Percentiles rank a stretch among this genome's conserved stretches.
Evolutionary conservation across 768 basidiomycete species (phyloP).

Genomic region (Glaciozyma martinii): DNA sequence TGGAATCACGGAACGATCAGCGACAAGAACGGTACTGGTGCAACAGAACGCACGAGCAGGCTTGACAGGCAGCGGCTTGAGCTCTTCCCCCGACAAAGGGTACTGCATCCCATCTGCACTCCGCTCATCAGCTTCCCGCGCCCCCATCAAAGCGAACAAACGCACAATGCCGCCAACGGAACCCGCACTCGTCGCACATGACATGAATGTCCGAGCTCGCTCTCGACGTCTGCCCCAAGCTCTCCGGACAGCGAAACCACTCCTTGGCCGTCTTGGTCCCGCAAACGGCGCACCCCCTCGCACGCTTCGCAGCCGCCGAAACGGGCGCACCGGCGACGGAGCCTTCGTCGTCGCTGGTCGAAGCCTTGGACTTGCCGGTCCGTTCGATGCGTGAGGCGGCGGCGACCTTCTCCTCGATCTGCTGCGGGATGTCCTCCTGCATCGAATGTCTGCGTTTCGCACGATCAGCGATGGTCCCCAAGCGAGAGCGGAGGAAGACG

Average conservation of each 20-base stretch:
- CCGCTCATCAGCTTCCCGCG: not conserved
- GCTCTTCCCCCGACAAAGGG: conserved; percentile 24
- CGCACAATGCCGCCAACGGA: conserved; percentile 35
- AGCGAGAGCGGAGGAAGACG: not conserved
- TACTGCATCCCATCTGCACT: conserved; percentile 27
- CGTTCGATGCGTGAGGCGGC: conserved; percentile 17
- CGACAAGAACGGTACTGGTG: no score
- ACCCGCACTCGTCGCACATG: conserved; percentile 32
- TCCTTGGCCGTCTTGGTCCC: conserved; percentile 4
- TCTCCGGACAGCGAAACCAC: conserved; percentile 34
- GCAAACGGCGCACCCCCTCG: conserved; percentile 32
- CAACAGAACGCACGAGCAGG: not conserved
- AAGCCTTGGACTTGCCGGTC: conserved; percentile 7
- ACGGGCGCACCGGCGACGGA: conserved; percentile 19
- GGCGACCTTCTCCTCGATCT: conserved; percentile 30
- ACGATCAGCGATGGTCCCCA: not conserved
- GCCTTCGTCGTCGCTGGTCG: conserved; percentile 23
- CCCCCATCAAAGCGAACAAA: not conserved
- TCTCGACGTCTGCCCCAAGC: conserved; percentile 17
- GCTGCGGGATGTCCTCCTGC: conserved; percentile 29
- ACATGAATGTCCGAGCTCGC: conserved; percentile 2
- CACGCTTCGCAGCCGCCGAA: conserved; percentile 4
- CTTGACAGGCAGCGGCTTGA: not conserved
- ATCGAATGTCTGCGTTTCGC: conserved; percentile 13
- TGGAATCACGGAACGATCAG: no score